A percentile compares a stretch with the other conserved stretches of the same genome.
Evolutionary conservation across 2,329 filamentous ascomycete genomes (phyloP).

Genomic region (Diaporthe amygdali): DNA sequence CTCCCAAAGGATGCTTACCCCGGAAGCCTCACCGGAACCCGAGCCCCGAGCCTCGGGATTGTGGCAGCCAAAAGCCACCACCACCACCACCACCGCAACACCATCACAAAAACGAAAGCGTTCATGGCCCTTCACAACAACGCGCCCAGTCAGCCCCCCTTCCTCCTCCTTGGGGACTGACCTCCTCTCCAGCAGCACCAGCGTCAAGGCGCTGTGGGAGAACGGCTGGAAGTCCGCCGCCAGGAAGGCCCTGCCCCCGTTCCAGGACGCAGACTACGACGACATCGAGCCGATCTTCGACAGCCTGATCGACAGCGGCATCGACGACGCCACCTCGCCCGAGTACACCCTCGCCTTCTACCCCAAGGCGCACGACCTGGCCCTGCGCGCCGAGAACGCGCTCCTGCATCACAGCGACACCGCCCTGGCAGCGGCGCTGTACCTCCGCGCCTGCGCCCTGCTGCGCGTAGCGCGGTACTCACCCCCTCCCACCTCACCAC

Average conservation of each 20-base stretch:
- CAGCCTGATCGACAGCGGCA: conserved; percentile 63
- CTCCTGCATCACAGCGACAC: conserved; percentile 53
- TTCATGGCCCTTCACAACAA: not conserved
- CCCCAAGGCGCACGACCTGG: conserved; percentile 63
- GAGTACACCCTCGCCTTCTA: conserved; percentile 70
- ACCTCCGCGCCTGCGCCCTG: conserved; percentile 68
- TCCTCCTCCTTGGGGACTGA: conserved; percentile 32
- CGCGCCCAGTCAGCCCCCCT: conserved; percentile 1
- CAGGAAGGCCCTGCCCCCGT: conserved; percentile 57
- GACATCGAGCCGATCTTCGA: conserved; percentile 75
- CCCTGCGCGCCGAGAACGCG: conserved; percentile 51
- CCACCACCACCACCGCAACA: not conserved
- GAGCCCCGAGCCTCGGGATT: conserved; percentile 36
- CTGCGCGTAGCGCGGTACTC: conserved; percentile 77
- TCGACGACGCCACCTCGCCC: conserved; percentile 70
- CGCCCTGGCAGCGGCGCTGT: conserved; percentile 63
- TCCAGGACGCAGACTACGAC: conserved; percentile 72
- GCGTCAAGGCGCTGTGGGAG: conserved; percentile 69
- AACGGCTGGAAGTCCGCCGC: conserved; percentile 77
- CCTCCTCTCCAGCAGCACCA: conserved; percentile 51
- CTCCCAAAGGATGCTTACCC: conserved; percentile 16
- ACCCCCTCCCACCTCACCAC: not conserved
- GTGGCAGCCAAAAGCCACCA: conserved; percentile 35
- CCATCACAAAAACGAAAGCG: not conserved
- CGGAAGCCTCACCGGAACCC: conserved; percentile 18